These are phyloP conservation scores for Domatiomyces globalis DNA, from an alignment of 2,329 filamentous ascomycete species.

Conservation along the genomic window DNA sequence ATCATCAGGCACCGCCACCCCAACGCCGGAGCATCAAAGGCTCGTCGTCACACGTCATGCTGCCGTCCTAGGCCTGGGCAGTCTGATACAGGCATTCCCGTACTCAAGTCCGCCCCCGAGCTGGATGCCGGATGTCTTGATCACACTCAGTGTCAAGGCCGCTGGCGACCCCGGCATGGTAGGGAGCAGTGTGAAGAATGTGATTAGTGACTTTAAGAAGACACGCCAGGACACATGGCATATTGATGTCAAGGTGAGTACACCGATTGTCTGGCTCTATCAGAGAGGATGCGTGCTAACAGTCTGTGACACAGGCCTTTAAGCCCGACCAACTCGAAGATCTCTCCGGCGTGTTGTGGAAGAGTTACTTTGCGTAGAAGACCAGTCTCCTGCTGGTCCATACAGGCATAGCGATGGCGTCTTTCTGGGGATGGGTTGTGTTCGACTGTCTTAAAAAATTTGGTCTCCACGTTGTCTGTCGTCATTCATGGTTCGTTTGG, in stretches of 20 bases:
- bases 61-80: constrained; percentile 78
- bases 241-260: constrained; percentile 84
- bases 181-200: constrained; percentile 86
- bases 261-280: constrained; percentile 3
- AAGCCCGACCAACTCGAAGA: constrained; percentile 87
- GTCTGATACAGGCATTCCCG: constrained; percentile 87
- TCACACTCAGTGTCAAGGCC: constrained; percentile 68
- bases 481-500: neutral
- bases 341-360: constrained; percentile 92
- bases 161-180: constrained; percentile 83
- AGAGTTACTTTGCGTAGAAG: constrained; percentile 84
- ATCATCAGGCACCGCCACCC: constrained; percentile 34
- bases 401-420: neutral
- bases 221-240: constrained; percentile 97
- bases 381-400: neutral
- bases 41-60: constrained; percentile 74
- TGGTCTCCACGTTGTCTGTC: neutral
- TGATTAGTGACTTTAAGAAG: constrained; percentile 97
- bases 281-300: constrained; percentile 15
- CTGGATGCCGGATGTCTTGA: constrained; percentile 90
- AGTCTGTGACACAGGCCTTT: constrained; percentile 51
- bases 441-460: neutral
- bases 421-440: neutral
- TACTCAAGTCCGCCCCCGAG: constrained; percentile 81
- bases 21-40: constrained; percentile 46